These are phyloP conservation scores for Aureobasidium lini DNA, from an alignment of 2,329 filamentous ascomycete species.

Conservation along the genomic window DNA sequence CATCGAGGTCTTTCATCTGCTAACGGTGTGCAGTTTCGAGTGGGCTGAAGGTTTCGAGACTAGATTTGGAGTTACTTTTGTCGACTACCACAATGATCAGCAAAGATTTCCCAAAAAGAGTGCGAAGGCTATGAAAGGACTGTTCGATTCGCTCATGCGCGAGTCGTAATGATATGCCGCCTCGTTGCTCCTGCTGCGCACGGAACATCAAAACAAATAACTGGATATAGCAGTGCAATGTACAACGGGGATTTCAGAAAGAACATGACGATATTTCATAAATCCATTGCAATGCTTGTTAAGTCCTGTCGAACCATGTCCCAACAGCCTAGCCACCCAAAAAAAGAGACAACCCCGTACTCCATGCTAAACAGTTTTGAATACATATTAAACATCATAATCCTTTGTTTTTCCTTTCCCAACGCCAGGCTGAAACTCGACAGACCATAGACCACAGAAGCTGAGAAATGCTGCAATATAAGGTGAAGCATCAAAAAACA, in stretches of 20 bases:
- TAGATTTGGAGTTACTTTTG: slow-evolving; percentile 74
- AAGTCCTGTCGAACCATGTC: neutral
- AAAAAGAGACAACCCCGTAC: neutral
- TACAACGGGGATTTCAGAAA: too few relatives aligned
- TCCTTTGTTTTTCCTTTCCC: neutral
- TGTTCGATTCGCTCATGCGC: slow-evolving; percentile 46
- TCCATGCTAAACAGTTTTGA: slow-evolving; percentile 11
- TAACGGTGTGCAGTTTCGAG: slow-evolving; percentile 61
- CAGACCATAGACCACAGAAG: neutral
- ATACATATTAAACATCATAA: slow-evolving; percentile 8
- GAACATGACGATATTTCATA: neutral
- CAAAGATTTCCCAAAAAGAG: slow-evolving; percentile 80
- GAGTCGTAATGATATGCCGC: slow-evolving; percentile 45
- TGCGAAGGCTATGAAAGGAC: slow-evolving; percentile 59
- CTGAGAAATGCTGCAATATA: neutral
- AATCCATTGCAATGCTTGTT: neutral
- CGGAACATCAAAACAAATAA: too few relatives aligned
- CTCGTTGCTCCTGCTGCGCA: too few relatives aligned
- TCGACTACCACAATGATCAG: slow-evolving; percentile 74
- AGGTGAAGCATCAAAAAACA: neutral
- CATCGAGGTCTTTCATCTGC: neutral
- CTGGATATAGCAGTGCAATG: too few relatives aligned
- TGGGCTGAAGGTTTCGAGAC: slow-evolving; percentile 90
- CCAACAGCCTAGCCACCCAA: neutral
- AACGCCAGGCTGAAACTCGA: slow-evolving; percentile 9